Percentiles rank a stretch among this genome's conserved stretches.
Evolutionary conservation across 495 filamentous ascomycete genomes (phyloP).

Genomic region (Thozetella sp.): DNA sequence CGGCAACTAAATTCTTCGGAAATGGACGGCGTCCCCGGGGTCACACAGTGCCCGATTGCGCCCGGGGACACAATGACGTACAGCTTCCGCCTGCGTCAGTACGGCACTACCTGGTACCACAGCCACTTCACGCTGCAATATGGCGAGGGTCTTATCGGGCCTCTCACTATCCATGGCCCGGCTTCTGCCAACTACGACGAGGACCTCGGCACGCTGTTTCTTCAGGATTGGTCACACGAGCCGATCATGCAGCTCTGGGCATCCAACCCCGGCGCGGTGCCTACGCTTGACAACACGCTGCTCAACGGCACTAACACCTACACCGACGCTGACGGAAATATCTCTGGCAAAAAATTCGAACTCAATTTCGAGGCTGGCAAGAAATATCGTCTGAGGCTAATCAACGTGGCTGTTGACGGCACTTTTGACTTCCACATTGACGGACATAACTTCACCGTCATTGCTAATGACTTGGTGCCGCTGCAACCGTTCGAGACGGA

Average conservation of each 20-base stretch:
- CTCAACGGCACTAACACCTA: conserved; percentile 38
- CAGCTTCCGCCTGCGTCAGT: conserved; percentile 20
- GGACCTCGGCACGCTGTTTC: conserved; percentile 9
- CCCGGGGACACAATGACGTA: conserved; percentile 26
- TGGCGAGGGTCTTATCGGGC: conserved; percentile 38
- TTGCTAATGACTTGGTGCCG: conserved; percentile 50
- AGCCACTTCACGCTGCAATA: conserved; percentile 50
- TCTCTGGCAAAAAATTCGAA: conserved; percentile 32
- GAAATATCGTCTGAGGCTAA: conserved; percentile 50
- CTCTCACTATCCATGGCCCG: conserved; percentile 54
- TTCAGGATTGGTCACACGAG: conserved; percentile 22
- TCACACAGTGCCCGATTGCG: conserved; percentile 32
- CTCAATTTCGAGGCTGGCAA: conserved; percentile 34
- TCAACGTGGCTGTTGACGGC: conserved; percentile 48
- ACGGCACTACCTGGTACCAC: conserved; percentile 45
- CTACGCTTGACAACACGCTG: conserved; percentile 27
- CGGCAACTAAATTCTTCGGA: conserved; percentile 20
- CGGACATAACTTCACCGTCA: conserved; percentile 49
- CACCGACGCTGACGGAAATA: conserved; percentile 17
- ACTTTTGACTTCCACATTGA: conserved; percentile 44
- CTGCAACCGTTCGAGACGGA: conserved; percentile 49
- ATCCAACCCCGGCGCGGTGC: conserved; percentile 33
- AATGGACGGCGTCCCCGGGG: conserved; percentile 28
- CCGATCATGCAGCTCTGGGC: conserved; percentile 27
- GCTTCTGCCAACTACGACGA: conserved; percentile 42